Percentiles rank a stretch among this genome's conserved stretches.
Conservation (phyloP, 2,329 filamentous ascomycete genomes). For the Aureobasidium sp. region DNA sequence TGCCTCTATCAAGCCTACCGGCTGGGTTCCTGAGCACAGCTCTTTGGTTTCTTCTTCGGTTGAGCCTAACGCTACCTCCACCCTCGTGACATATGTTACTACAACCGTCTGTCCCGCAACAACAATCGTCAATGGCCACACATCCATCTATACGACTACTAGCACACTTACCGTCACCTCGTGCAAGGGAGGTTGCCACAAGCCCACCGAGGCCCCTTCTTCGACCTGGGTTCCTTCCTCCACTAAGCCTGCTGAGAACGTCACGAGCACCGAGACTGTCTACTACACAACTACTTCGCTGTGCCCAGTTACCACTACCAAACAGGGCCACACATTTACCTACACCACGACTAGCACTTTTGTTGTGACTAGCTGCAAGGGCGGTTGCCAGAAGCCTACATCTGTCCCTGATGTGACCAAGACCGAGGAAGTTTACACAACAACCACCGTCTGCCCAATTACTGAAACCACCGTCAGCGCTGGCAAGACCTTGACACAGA, state of each 20-base stretch:
- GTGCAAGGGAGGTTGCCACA: background rate
- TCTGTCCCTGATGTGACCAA: background rate
- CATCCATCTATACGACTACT: background rate
- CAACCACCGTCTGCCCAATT: background rate
- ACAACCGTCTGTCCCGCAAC: conserved; percentile 21
- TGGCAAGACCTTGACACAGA: background rate
- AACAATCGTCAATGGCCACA: background rate
- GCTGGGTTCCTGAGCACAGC: background rate
- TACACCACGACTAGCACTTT: conserved; percentile 6
- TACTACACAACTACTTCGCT: conserved; percentile 21
- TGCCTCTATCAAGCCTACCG: background rate
- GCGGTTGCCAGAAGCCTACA: background rate
- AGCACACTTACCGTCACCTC: background rate
- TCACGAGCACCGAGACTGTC: conserved; percentile 20
- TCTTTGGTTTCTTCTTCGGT: conserved; percentile 22
- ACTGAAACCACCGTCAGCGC: background rate
- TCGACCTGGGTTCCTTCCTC: background rate
- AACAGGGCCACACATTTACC: conserved; percentile 22
- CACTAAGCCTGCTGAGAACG: conserved; percentile 9
- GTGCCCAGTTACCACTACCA: conserved; percentile 23
- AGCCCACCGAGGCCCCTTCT: background rate
- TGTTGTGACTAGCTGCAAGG: conserved; percentile 2
- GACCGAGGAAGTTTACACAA: background rate
- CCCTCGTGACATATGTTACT: conserved; percentile 22
- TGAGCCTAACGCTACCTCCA: conserved; percentile 23